Base-by-base conservation (phyloP, 1,139 yeast species). In the Zhuliangozyma blackwelliae region DNA sequence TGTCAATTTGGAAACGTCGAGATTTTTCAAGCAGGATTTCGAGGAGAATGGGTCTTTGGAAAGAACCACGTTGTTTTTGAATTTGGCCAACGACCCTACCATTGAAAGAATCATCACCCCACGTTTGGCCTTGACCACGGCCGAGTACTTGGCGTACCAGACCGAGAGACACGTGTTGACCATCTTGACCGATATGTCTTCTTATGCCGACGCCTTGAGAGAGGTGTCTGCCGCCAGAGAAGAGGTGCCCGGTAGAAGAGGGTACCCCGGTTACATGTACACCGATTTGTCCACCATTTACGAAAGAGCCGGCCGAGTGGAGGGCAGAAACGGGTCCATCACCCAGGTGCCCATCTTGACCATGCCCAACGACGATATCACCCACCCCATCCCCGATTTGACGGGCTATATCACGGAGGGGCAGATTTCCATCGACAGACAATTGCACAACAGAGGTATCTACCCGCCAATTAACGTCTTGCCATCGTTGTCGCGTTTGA, bases 201-300 rank as follows among this genome's bases (percentile, higher is more conserved):
- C 98, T 12, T 92, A 92, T 63, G 99, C 99, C 28, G 99, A 92
- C 66, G 99, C 99, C 29, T 76, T 92, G 61, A 90, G 99, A 81
- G 99, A 92, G 73, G 98, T 92, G 38, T 89, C 97, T 43, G 98
- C 99, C 44, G 99, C 99, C 36, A 87, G 99, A 77, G 99, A 92
- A 72, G 99, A 92, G 72, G 99, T 92, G 34, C 99, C 99, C 58
- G 99, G 99, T 76, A 89, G 99, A 79, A 89, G 99, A 82, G 99
- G 99, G 75, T 92, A 92, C 69, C 99, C 99, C 47, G 99, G 99
- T 85, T 92, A 92, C 68, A 92, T 92, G 99, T 92, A 92, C 72
- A 92, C 99, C 36, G 98, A 92, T 82, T 87, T 92, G 75, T 86
- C 97, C 38, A 92, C 97, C 43, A 89, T 92, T 59, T 92, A 92